Conservation (phyloP, 2,329 filamentous ascomycete species). For the Diplodia seriata region DNA sequence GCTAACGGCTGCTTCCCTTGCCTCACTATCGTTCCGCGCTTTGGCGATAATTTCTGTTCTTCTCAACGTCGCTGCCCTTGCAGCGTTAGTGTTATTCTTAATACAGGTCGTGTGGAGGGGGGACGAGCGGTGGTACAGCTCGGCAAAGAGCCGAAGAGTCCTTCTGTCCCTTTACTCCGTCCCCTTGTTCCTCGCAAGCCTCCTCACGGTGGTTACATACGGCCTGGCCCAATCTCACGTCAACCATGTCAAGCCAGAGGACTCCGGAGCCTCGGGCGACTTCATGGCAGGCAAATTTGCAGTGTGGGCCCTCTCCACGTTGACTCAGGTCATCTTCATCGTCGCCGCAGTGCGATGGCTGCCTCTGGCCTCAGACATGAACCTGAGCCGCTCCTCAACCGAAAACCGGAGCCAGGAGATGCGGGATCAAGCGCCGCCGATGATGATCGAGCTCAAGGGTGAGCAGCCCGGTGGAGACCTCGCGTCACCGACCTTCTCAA, state of each 20-base stretch:
- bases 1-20: constrained; percentile 44
- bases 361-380: constrained; percentile 35
- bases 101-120: constrained; percentile 39
- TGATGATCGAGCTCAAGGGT: constrained; percentile 35
- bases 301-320: constrained; percentile 44
- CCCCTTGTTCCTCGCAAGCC: constrained; percentile 36
- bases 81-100: constrained; percentile 32
- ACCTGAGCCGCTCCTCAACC: constrained; percentile 35
- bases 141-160: constrained; percentile 34
- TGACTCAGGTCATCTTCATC: constrained; percentile 43
- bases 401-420: constrained; percentile 48
- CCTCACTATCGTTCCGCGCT: constrained; percentile 39
- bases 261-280: constrained; percentile 36
- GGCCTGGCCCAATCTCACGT: constrained; percentile 29
- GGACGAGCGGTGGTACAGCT: constrained; percentile 23
- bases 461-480: constrained; percentile 29
- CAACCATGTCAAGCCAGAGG: constrained; percentile 27
- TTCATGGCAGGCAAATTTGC: constrained; percentile 47
- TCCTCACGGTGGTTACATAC: constrained; percentile 29
- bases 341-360: constrained; percentile 25
- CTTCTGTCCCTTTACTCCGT: constrained; percentile 39
- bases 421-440: constrained; percentile 38
- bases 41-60: constrained; percentile 43
- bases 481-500: constrained; percentile 47
- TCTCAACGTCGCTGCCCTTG: constrained; percentile 42